Evolutionary conservation across 345 rosid species (phyloP), one percentile per base, ranked within the genome.

Genomic region (Linum tenue): DNA sequence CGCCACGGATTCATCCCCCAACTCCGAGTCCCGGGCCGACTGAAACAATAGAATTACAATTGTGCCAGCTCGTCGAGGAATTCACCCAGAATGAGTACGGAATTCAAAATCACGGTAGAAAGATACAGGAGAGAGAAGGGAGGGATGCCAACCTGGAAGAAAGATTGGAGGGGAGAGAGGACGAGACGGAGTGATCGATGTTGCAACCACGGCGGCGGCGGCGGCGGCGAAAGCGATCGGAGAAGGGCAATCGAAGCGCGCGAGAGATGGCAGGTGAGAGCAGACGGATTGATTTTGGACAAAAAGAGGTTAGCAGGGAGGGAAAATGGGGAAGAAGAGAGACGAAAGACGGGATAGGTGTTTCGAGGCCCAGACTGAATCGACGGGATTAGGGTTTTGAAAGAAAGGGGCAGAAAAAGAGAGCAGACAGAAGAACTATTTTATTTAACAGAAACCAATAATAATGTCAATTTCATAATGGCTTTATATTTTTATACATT

Each of bases 291-390:
- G 60, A 57, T 31, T 17, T 57, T 56, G 59, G 38, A 7, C 36
- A 37, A 57, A 16, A 22, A 3, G 37, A 37, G 60, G 8, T n/a
- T 9, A 10, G n/a, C 12, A 8, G 36, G 16, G 59, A 16, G 37
- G 9, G 37, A 17, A 5, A 22, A 37, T n/a, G 22, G 22, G 35
- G 60, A 16, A 35, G 11, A 35, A 56, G 60, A 56, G 37, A 56
- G 60, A 56, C 36, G 37, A 35, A 57, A 37, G 35, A 37, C 8
- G 60, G 38, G 81, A 74, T 42, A 69, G 78, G 77, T 67, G 61
- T 73, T 69, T 70, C 80, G 82, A 79, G 85, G 87, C 72, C 72
- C 67, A 81, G 75, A 79, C 79, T 72, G 75, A 83, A 80, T 68
- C 66, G 67, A 68, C 66, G 59, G 69, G 69, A 66, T 78, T 78